Evolutionary conservation across 305 asterid species (phyloP), one percentile per base, ranked within the genome.

Genomic region (Nicotiana rustica): DNA sequence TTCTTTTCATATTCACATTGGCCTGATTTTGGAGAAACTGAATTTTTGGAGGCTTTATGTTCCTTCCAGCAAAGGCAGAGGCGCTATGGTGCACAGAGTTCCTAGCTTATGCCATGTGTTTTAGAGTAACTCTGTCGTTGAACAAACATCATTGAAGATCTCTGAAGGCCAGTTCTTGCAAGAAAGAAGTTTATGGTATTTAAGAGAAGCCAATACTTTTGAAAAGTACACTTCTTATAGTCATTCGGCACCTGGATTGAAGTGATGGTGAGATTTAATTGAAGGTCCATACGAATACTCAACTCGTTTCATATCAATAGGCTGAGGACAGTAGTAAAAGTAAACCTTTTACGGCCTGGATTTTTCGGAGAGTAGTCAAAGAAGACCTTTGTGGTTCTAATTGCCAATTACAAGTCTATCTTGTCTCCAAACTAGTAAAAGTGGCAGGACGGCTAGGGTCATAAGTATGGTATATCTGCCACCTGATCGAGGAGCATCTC

Each of bases 21-120:
- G 93, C 95, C 92, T 52, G 95, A 91, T 38, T 91, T 91, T 78
- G 91, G 93, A 62, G 92, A 90, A 81, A 83, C 83, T 5, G 93
- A 90, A 76, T 86, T 91, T 55, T 18, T 83, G 1, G 88, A 90
- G 84, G 93, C 95, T 19, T 60, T 91, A 47, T 31, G 47, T 49
- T 88, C 91, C 25, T 89, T 89, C 69, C 91, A 90, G 82, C 83
- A 36, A 82, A 87, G 92, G 86, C 90, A 82, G 83, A 88, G 95
- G 19, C 90, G 93, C 17, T 91, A 80, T 60, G 91, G 91, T 86
- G 85, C 52, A 66, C 80, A 25, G 2, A 60, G 55, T 59, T 84
- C 64, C 41, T 86, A 77, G 84, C 38, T 68, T 47, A 41, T 79
- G 21, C 76, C 62, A 55, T 31, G 31, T 17, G 17, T 7, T 76